phyloP scores from a whole-genome alignment of 2,329 filamentous ascomycete species.

The Pestalotiopsis fici region DNA sequence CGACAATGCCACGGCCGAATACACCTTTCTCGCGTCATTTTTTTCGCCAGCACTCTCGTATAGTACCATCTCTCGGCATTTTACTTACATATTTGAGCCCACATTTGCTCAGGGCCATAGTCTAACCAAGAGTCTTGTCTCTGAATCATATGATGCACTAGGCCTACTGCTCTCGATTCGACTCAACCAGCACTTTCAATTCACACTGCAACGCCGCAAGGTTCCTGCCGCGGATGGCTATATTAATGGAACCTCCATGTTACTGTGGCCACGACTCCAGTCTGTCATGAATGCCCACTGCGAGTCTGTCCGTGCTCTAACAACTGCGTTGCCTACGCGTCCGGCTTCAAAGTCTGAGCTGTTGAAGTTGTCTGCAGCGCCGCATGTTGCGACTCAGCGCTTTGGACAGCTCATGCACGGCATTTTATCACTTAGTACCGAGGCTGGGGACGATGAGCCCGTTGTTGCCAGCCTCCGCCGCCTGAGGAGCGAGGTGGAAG shows the following conservation, averaged over 20 bases:
- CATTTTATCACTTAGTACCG: conserved; percentile 79
- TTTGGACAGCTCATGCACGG: conserved; percentile 92
- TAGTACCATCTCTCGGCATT: conserved; percentile 77
- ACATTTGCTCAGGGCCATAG: conserved; percentile 82
- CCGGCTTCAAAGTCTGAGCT: conserved; percentile 50
- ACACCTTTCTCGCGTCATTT: conserved; percentile 88
- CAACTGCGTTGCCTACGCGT: conserved; percentile 50
- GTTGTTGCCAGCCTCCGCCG: conserved; percentile 79
- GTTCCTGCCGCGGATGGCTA: conserved; percentile 88
- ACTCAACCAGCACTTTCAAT: conserved; percentile 90
- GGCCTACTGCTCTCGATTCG: conserved; percentile 90
- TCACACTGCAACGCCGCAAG: conserved; percentile 88
- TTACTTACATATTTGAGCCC: conserved; percentile 85
- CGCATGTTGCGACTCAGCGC: conserved; percentile 90
- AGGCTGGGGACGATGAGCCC: conserved; percentile 92
- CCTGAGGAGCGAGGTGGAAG: conserved; percentile 79
- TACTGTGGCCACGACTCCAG: conserved; percentile 94
- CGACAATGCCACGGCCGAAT: conserved; percentile 93
- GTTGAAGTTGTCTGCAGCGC: conserved; percentile 72
- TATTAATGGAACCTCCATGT: conserved; percentile 93
- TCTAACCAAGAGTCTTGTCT: conserved; percentile 75
- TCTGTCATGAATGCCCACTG: conserved; percentile 91
- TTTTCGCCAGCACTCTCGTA: conserved; percentile 79
- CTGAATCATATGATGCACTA: conserved; percentile 79
- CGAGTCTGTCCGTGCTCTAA: conserved; percentile 74